Base-by-base conservation (phyloP, 2,329 filamentous ascomycete genomes). In the Lecanosticta acicola region DNA sequence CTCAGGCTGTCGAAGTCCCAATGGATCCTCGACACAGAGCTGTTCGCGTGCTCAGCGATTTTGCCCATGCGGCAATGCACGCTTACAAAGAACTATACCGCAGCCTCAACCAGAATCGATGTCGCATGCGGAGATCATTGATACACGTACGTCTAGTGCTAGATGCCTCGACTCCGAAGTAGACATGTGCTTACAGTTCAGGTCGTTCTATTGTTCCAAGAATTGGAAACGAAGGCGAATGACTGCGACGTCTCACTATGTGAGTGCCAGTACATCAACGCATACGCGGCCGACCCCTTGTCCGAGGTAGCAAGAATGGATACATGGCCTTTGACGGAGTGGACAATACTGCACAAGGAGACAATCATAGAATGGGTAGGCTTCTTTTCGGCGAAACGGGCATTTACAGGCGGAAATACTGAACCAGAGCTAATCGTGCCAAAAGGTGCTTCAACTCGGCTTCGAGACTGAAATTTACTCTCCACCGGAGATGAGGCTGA, bases 391-490 rank as follows among this genome's bases (percentile, higher is more conserved):
- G 24, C 24, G 11, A n/a, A n/a, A n/a, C n/a, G n/a, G n/a, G 24
- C 24, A 29, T 29, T 11, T 29, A 29, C 24, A n/a, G n/a, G n/a
- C n/a, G n/a, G n/a, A n/a, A n/a, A n/a, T n/a, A n/a, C n/a, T n/a
- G n/a, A n/a, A n/a, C n/a, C n/a, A n/a, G n/a, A n/a, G 24, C 24
- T 29, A 29, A 29, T 29, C 24, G 5, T 29, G 7, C 7, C 5
- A 7, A 5, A 29, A 29, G 24, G 11, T 11, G 37, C 76, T 96
- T 13, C 86, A 96, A 61, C 80, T 96, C 24, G 93, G 94, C 10
- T 97, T 98, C 65, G 93, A 98, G 67, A 81, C 96, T 10, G 84
- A 91, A 35, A 79, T 95, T 8, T 97, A 97, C 66, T 82, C 91
- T 43, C 76, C 81, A 0, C 85, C 94, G 64, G 93, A 98, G 65